phyloP scores from a whole-genome alignment of 23 red algal genomes.

The Gracilaria gracilis region DNA sequence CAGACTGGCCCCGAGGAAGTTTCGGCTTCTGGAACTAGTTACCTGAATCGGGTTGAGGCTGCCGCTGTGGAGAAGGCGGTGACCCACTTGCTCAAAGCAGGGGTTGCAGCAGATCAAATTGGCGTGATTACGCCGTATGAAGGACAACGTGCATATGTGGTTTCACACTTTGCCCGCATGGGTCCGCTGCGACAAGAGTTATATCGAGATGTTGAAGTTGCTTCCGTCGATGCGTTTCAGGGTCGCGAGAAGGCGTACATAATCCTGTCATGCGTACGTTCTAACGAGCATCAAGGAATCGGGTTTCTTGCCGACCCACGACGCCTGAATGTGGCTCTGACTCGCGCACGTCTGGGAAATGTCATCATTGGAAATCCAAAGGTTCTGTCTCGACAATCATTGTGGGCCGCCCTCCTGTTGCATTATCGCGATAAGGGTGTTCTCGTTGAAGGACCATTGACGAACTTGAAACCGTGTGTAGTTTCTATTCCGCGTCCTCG shows the following conservation, averaged over 20 bases:
- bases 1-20: slow-evolving; percentile 91
- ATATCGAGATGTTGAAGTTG: slow-evolving; percentile 90
- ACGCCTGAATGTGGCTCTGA: slow-evolving; percentile 98
- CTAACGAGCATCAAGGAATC: slow-evolving; percentile 87
- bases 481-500: slow-evolving; percentile 76
- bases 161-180: slow-evolving; percentile 85
- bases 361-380: slow-evolving; percentile 89
- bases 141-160: slow-evolving; percentile 92
- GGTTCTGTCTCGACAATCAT: slow-evolving; percentile 69
- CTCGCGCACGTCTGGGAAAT: slow-evolving; percentile 82
- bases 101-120: slow-evolving; percentile 82
- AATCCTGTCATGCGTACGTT: slow-evolving; percentile 92
- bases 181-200: slow-evolving; percentile 88
- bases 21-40: slow-evolving; percentile 94
- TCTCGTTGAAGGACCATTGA: slow-evolving; percentile 87
- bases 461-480: slow-evolving; percentile 78
- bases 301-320: slow-evolving; percentile 94
- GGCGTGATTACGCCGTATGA: slow-evolving; percentile 97
- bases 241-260: slow-evolving; percentile 94
- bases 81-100: slow-evolving; percentile 82
- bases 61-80: slow-evolving; percentile 87
- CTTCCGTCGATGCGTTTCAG: slow-evolving; percentile 98
- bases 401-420: slow-evolving; percentile 85
- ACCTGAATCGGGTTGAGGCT: slow-evolving; percentile 93
- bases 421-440: slow-evolving; percentile 75